Percentiles rank a stretch among this genome's conserved stretches.
Conservation (phyloP, 257 asterid genomes). For the Pogostemon cablin region DNA sequence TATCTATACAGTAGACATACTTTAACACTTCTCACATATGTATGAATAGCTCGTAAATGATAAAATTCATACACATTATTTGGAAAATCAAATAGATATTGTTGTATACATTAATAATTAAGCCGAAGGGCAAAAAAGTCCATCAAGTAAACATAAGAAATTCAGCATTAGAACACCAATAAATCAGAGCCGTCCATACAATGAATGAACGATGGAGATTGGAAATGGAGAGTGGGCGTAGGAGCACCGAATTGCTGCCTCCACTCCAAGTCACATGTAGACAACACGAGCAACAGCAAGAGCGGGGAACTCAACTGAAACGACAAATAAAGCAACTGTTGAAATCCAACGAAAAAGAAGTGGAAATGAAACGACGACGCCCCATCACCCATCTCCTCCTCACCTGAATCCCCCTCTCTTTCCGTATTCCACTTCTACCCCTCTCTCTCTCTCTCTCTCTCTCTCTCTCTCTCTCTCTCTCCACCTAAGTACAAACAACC, state of each 20-base stretch:
- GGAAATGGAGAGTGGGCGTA: neutral
- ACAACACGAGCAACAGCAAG: constrained; percentile 14
- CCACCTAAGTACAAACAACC: constrained; percentile 31
- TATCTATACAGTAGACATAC: no score
- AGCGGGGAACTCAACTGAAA: constrained; percentile 30
- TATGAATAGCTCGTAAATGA: no score
- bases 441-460: constrained; percentile 30
- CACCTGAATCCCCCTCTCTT: neutral
- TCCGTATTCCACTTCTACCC: constrained; percentile 36
- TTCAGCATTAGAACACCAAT: neutral
- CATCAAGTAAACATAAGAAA: no score
- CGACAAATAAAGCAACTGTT: constrained; percentile 37
- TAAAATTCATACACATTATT: no score
- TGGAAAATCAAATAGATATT: no score
- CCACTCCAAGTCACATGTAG: constrained; percentile 17
- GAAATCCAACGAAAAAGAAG: constrained; percentile 10
- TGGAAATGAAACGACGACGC: constrained; percentile 38
- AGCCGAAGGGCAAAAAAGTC: no score
- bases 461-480: constrained; percentile 33
- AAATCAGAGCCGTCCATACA: neutral
- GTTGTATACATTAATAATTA: no score
- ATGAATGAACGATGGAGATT: neutral
- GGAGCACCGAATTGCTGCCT: neutral
- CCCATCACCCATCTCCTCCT: constrained; percentile 23
- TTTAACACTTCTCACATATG: no score